Conservation (phyloP, 208 protist species). For the Porcisia hertigi region DNA sequence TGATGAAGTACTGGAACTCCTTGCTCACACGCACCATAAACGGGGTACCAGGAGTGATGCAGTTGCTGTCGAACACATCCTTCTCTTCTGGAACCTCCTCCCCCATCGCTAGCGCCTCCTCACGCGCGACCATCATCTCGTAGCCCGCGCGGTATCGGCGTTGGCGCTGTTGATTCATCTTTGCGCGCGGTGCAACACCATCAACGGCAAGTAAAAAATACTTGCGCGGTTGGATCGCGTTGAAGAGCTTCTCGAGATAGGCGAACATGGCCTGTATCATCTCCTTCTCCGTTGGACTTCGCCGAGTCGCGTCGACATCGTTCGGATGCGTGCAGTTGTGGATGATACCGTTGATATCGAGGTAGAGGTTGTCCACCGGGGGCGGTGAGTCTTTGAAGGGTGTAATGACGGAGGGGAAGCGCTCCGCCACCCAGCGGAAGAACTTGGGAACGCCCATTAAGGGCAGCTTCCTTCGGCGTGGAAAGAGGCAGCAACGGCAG, state of each 20-base stretch:
- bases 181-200: conserved; percentile 98
- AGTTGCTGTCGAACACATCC: conserved; percentile 97
- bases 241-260: conserved; percentile 98
- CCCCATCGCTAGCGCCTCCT: conserved; percentile 65
- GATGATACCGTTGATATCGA: conserved; percentile 99
- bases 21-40: conserved; percentile 96
- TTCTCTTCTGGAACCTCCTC: conserved; percentile 82
- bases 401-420: conserved; percentile 95
- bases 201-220: conserved; percentile 98
- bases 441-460: conserved; percentile 96
- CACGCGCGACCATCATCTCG: conserved; percentile 86
- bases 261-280: conserved; percentile 96
- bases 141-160: conserved; percentile 93
- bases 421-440: conserved; percentile 97
- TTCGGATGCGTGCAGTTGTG: conserved; percentile 98
- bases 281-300: conserved; percentile 93
- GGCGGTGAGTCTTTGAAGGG: conserved; percentile 89
- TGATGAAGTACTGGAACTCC: conserved; percentile 95
- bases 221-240: conserved; percentile 95
- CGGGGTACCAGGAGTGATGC: conserved; percentile 98
- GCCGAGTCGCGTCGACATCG: conserved; percentile 81
- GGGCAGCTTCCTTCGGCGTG: not conserved
- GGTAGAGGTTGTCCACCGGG: conserved; percentile 98
- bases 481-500: not conserved
- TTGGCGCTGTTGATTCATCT: conserved; percentile 99